Percentiles rank a stretch among this genome's conserved stretches.
These are phyloP conservation scores for Chrysosporium queenslandicum DNA, from an alignment of 2,329 filamentous ascomycete species.

Conservation along the genomic window DNA sequence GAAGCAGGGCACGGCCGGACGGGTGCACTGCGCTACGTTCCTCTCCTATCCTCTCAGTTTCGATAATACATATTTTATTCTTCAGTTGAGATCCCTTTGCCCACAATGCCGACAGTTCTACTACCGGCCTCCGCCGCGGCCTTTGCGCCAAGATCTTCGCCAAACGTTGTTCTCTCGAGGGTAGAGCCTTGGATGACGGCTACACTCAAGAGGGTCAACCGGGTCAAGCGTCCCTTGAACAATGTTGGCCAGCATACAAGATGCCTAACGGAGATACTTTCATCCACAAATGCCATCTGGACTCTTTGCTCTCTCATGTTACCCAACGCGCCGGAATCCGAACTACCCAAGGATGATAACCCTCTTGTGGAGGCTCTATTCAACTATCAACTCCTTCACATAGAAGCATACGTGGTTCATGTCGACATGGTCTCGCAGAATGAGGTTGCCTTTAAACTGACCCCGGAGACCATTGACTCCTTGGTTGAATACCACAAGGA, in stretches of 20 bases:
- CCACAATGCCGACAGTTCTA: slow-evolving; percentile 79
- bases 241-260: slow-evolving; percentile 90
- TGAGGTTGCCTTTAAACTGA: slow-evolving; percentile 97
- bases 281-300: slow-evolving; percentile 85
- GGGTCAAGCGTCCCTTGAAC: slow-evolving; percentile 93
- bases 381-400: slow-evolving; percentile 85
- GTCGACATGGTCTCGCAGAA: slow-evolving; percentile 98
- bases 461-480: slow-evolving; percentile 81
- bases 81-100: slow-evolving; percentile 27
- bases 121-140: slow-evolving; percentile 91
- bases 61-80: slow-evolving; percentile 41
- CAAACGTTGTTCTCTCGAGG: slow-evolving; percentile 90
- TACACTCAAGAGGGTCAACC: slow-evolving; percentile 92
- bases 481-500: slow-evolving; percentile 95
- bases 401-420: slow-evolving; percentile 96
- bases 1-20: too few species aligned
- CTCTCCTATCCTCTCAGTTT: slow-evolving; percentile 33
- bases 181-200: slow-evolving; percentile 94
- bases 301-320: slow-evolving; percentile 87
- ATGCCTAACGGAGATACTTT: slow-evolving; percentile 90
- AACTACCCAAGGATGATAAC: slow-evolving; percentile 71
- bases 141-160: slow-evolving; percentile 85
- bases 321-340: slow-evolving; percentile 74
- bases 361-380: slow-evolving; percentile 76
- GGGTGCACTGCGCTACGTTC: slow-evolving; percentile 20